Percentiles rank a stretch among this genome's conserved stretches.
Conservation (phyloP, 2,329 filamentous ascomycete genomes). For the Talaromyces sp. region DNA sequence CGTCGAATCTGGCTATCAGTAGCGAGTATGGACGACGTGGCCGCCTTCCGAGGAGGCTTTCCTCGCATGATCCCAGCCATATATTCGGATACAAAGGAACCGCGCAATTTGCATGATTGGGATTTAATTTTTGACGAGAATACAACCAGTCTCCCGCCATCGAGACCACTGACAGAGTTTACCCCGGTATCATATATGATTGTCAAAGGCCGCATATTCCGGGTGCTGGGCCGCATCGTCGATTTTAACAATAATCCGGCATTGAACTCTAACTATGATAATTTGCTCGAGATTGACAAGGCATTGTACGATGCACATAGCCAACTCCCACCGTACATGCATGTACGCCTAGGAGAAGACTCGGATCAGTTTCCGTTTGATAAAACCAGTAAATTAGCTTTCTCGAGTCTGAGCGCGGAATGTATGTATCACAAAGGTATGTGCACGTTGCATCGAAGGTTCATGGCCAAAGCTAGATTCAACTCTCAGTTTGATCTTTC, state of each 20-base stretch:
- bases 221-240: conserved; percentile 40
- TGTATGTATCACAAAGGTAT: conserved; percentile 78
- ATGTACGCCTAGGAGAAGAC: neutral
- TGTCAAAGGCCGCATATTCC: conserved; percentile 39
- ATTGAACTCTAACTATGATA: conserved; percentile 51
- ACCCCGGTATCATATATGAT: conserved; percentile 50
- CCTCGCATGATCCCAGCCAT: conserved; percentile 60
- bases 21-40: conserved; percentile 57
- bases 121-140: conserved; percentile 53
- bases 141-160: conserved; percentile 49
- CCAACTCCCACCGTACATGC: conserved; percentile 65
- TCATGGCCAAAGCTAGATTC: conserved; percentile 67
- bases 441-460: conserved; percentile 83
- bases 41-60: conserved; percentile 62
- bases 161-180: conserved; percentile 54
- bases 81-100: conserved; percentile 58
- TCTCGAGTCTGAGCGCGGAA: conserved; percentile 2
- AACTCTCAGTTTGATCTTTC: conserved; percentile 81
- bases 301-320: conserved; percentile 53
- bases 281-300: conserved; percentile 55
- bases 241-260: conserved; percentile 35
- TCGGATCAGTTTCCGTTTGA: neutral
- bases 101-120: conserved; percentile 59
- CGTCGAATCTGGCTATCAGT: conserved; percentile 46
- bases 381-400: neutral